These are phyloP conservation scores for Termitomyces sp. DNA, from an alignment of 768 basidiomycete species.

Conservation along the genomic window DNA sequence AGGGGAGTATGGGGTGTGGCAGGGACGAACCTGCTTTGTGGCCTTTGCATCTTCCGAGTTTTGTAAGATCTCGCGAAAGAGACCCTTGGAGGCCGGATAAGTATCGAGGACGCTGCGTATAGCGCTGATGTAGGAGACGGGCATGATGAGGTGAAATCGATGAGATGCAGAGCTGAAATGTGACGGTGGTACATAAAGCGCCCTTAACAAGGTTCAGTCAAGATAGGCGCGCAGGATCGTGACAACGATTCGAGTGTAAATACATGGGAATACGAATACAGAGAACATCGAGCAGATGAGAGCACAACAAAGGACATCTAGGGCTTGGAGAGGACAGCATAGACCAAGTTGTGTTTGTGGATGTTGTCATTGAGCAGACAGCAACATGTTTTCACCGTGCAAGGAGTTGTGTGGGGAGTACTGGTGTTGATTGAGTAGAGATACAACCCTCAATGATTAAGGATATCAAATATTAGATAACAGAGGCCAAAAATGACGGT, in stretches of 20 bases:
- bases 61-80: slow-evolving; percentile 40
- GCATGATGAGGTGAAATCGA: slow-evolving; percentile 1
- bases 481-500: no score
- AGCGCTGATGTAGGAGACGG: slow-evolving; percentile 4
- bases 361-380: slow-evolving; percentile 37
- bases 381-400: slow-evolving; percentile 79
- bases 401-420: no score
- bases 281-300: no score
- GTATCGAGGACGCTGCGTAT: slow-evolving; percentile 27
- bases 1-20: background rate
- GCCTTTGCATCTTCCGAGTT: slow-evolving; percentile 50
- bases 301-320: background rate
- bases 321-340: background rate
- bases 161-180: background rate
- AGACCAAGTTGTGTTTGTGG: slow-evolving; percentile 16
- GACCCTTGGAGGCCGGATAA: slow-evolving; percentile 39
- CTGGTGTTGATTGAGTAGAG: no score
- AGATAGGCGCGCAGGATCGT: background rate
- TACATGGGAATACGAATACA: no score
- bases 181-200: background rate
- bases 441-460: no score
- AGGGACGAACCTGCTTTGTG: slow-evolving; percentile 29
- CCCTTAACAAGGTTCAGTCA: background rate
- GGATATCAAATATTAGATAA: no score
- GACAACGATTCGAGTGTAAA: no score